A percentile compares a stretch with the other conserved stretches of the same genome.
phyloP scores from a whole-genome alignment of 306 rosid species.

The Calophaca sinica region DNA sequence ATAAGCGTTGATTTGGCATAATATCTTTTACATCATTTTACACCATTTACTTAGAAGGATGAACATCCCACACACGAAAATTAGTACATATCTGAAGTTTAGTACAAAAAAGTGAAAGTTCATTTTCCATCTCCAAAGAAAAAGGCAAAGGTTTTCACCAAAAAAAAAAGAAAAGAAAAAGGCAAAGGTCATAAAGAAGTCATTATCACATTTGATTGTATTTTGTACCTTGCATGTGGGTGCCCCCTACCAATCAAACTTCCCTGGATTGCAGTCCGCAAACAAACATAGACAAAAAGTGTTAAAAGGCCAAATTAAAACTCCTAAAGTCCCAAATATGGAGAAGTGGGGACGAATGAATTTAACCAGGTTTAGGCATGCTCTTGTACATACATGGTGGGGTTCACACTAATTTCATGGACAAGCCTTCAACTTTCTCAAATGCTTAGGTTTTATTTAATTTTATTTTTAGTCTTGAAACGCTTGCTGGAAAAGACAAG shows the following conservation, averaged over 20 bases:
- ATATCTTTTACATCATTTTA: too few species aligned
- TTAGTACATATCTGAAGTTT: too few species aligned
- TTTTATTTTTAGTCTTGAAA: neutral
- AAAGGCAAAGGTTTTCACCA: neutral
- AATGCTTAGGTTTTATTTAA: neutral
- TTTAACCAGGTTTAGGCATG: conserved; percentile 14
- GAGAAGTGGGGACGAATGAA: conserved; percentile 37
- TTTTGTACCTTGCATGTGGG: neutral
- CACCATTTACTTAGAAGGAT: too few species aligned
- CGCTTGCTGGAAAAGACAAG: conserved; percentile 26
- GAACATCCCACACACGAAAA: too few species aligned
- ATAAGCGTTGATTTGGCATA: too few species aligned
- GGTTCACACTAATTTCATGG: conserved; percentile 16
- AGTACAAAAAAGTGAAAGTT: neutral
- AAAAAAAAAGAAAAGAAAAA: too few species aligned
- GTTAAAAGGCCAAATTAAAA: neutral
- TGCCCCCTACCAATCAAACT: neutral
- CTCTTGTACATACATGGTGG: neutral
- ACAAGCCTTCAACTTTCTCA: conserved; percentile 13
- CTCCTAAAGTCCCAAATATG: conserved; percentile 4
- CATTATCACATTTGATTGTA: neutral
- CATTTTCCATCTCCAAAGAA: neutral
- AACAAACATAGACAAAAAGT: conserved; percentile 7
- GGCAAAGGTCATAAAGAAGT: neutral
- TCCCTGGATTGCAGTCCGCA: neutral